phyloP scores from a whole-genome alignment of 2,329 filamentous ascomycete species.

The Madurella mycetomatis region DNA sequence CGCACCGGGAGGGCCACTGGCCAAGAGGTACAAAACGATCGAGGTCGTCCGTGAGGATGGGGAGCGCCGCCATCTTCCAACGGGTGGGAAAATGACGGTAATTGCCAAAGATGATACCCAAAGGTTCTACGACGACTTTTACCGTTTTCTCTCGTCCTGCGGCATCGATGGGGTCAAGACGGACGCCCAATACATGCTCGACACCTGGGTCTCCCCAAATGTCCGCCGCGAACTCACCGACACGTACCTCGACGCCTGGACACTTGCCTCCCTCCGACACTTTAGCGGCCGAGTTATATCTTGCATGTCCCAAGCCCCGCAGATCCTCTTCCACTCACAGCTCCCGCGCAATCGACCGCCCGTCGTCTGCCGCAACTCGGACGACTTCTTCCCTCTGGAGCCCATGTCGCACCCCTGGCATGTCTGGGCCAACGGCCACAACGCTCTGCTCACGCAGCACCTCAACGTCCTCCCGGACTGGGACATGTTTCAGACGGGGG shows the following conservation, averaged over 20 bases:
- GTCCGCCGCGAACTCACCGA: constrained; percentile 68
- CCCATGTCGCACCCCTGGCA: constrained; percentile 87
- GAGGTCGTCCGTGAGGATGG: constrained; percentile 49
- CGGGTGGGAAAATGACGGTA: constrained; percentile 64
- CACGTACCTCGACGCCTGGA: constrained; percentile 83
- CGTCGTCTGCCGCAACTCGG: constrained; percentile 78
- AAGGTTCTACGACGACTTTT: constrained; percentile 87
- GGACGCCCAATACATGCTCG: constrained; percentile 86
- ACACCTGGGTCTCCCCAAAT: constrained; percentile 64
- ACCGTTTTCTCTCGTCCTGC: constrained; percentile 66
- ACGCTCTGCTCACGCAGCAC: constrained; percentile 74
- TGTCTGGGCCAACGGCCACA: constrained; percentile 90
- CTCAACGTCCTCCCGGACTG: constrained; percentile 83
- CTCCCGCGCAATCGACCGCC: constrained; percentile 70
- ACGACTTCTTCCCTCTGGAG: constrained; percentile 85
- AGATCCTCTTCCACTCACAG: constrained; percentile 80
- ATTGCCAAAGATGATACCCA: constrained; percentile 70
- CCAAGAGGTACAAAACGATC: constrained; percentile 72
- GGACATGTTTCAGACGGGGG: constrained; percentile 64
- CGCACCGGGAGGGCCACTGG: constrained; percentile 67
- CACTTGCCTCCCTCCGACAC: constrained; percentile 68
- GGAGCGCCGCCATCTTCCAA: constrained; percentile 42
- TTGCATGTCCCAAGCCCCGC: constrained; percentile 91
- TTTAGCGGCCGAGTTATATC: constrained; percentile 77
- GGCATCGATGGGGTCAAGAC: constrained; percentile 89